A percentile compares a stretch with the other conserved stretches of the same genome.
phyloP scores from a whole-genome alignment of 2,329 filamentous ascomycete species.

The Microcyclosporella mali region DNA sequence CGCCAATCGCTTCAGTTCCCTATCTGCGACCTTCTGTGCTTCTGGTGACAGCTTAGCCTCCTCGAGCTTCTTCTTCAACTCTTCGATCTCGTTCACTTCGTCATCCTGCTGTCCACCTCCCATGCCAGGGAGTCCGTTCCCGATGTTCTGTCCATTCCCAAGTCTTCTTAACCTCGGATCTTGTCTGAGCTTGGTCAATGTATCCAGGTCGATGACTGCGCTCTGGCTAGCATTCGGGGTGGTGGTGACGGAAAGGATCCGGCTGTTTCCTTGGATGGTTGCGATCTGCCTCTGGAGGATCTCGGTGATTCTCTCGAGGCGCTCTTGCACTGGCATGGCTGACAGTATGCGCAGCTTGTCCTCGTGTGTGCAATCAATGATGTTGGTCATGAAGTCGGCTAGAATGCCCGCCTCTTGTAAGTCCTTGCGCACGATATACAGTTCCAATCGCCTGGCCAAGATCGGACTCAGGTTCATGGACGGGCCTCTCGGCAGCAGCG shows the following conservation, averaged over 20 bases:
- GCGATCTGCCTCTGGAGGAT: slow-evolving; percentile 76
- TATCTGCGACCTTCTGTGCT: slow-evolving; percentile 80
- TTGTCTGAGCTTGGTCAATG: slow-evolving; percentile 39
- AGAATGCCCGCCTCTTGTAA: slow-evolving; percentile 74
- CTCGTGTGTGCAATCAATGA: slow-evolving; percentile 79
- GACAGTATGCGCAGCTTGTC: slow-evolving; percentile 84
- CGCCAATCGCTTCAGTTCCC: slow-evolving; percentile 78
- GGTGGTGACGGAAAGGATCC: slow-evolving; percentile 70
- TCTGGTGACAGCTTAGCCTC: slow-evolving; percentile 76
- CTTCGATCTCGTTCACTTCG: slow-evolving; percentile 82
- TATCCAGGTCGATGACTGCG: slow-evolving; percentile 39
- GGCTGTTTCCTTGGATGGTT: slow-evolving; percentile 78
- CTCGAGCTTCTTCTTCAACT: slow-evolving; percentile 81
- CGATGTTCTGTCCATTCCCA: slow-evolving; percentile 27
- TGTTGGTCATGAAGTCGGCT: slow-evolving; percentile 94
- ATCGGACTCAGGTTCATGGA: slow-evolving; percentile 67
- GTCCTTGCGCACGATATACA: slow-evolving; percentile 79
- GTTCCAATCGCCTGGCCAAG: slow-evolving; percentile 77
- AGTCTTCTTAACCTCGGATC: slow-evolving; percentile 36
- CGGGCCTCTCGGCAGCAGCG: slow-evolving; percentile 68
- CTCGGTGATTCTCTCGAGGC: slow-evolving; percentile 76
- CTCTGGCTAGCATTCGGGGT: slow-evolving; percentile 40
- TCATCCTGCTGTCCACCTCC: slow-evolving; percentile 55
- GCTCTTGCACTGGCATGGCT: slow-evolving; percentile 69
- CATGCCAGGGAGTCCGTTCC: slow-evolving; percentile 29